Evolutionary conservation across 2,329 filamentous ascomycete species (phyloP), one percentile per base, ranked within the genome.

Genomic region (Ustulina deusta): DNA sequence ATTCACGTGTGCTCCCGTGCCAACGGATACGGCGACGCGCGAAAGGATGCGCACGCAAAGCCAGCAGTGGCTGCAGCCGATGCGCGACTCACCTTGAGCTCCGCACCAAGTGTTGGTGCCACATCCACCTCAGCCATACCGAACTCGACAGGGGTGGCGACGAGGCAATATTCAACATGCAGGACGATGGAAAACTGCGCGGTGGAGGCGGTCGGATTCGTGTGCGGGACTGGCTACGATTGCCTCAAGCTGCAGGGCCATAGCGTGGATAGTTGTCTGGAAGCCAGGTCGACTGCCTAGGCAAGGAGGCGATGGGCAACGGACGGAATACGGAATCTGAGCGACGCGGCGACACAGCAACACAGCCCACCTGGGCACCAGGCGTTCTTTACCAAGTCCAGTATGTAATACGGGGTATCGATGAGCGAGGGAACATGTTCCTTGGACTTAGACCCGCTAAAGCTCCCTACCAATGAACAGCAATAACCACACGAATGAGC

Each of bases 71-170:
- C 9, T 34, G 48, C 55, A 61, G 66, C 63, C 69, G 77, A 69
- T 77, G 69, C 74, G 63, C 65, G 82, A 9, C 65, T 70, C 83
- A 94, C 94, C 91, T 97, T 98, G 80, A 98, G 87, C 85, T 97
- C 94, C 66, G 91, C 89, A 82, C 96, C 96, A 82, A 99, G 97
- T 75, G 93, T 92, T 78, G 93, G 93, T 83, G 90, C 86, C 78
- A 87, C 89, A 75, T 97, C 93, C 81, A 93, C 87, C 81, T 94
- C 92, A 78, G 91, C 90, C 93, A 97, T 97, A 73, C 73, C 80
- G 75, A 71, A 69, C 59, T 66, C 63, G 49, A 64, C 55, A 70
- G 52, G 62, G 73, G 62, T 27, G 49, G 65, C 6, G 66, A 58
- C 60, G 49, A 60, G 59, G 46, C 59, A 63, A 25, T 38, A 54